phyloP scores from a whole-genome alignment of 345 rosid genomes.

The Melastoma malabathricum region DNA sequence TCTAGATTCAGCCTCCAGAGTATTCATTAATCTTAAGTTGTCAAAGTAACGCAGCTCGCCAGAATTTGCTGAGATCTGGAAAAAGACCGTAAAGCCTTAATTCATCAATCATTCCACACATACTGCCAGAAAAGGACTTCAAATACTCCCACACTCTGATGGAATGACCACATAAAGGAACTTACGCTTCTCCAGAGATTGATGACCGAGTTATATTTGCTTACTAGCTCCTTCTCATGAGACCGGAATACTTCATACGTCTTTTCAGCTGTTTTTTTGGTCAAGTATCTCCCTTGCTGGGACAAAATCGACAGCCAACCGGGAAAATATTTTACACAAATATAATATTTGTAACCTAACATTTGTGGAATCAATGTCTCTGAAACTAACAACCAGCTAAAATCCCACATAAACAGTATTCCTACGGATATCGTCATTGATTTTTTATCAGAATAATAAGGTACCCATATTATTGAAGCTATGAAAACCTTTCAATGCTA shows the following conservation, averaged over 20 bases:
- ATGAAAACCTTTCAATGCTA: no score
- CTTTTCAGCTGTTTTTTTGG: slow-evolving; percentile 45
- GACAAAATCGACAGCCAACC: no score
- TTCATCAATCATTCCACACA: neutral
- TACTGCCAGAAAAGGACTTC: neutral
- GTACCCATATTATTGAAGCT: no score
- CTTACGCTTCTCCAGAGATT: slow-evolving; percentile 88
- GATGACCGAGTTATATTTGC: slow-evolving; percentile 70
- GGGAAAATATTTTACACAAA: no score
- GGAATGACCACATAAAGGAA: neutral
- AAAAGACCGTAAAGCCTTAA: neutral
- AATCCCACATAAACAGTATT: no score
- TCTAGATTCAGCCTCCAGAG: slow-evolving; percentile 66
- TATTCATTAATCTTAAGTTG: slow-evolving; percentile 60
- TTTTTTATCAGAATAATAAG: no score
- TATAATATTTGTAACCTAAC: no score
- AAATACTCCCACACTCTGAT: neutral
- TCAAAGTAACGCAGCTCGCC: slow-evolving; percentile 76
- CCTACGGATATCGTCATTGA: no score
- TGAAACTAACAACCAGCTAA: no score
- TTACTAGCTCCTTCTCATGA: slow-evolving; percentile 62
- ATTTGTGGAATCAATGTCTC: no score
- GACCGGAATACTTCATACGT: slow-evolving; percentile 53
- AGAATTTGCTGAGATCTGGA: slow-evolving; percentile 52
- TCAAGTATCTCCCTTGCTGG: slow-evolving; percentile 38